A percentile compares a stretch with the other conserved stretches of the same genome.
Evolutionary conservation across 192 early-diverging fungal species (phyloP).

Genomic region (Geranomyces michiganensis): DNA sequence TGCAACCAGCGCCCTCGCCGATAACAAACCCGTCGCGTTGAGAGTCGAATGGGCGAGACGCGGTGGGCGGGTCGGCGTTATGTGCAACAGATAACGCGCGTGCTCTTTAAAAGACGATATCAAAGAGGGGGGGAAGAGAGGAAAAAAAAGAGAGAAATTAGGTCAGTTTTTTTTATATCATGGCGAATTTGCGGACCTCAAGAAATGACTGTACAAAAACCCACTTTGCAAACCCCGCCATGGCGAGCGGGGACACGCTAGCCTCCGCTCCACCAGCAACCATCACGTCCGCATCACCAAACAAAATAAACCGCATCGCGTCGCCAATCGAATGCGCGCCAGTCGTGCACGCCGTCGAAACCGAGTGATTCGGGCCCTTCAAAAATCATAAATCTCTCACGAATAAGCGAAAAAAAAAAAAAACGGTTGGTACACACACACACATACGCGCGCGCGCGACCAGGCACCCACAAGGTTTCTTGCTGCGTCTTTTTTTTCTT

Average conservation of each 20-base stretch:
- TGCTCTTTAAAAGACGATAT: slow-evolving; percentile 44
- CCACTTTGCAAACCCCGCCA: slow-evolving; percentile 90
- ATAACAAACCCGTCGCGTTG: slow-evolving; percentile 92
- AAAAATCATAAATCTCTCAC: too few relatives aligned
- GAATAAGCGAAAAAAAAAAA: too few relatives aligned
- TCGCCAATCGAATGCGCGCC: slow-evolving; percentile 95
- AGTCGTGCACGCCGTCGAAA: slow-evolving; percentile 93
- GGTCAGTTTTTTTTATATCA: neutral
- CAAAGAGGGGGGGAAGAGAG: too few relatives aligned
- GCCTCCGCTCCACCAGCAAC: slow-evolving; percentile 90
- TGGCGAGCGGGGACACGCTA: slow-evolving; percentile 77
- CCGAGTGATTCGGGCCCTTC: slow-evolving; percentile 91
- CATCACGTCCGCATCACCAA: slow-evolving; percentile 94
- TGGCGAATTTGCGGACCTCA: neutral
- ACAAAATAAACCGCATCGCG: slow-evolving; percentile 89
- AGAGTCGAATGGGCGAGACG: slow-evolving; percentile 89
- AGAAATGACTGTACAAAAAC: slow-evolving; percentile 30
- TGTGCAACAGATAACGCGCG: slow-evolving; percentile 80
- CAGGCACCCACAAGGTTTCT: too few relatives aligned
- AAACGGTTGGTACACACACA: neutral
- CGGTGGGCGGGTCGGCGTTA: slow-evolving; percentile 76
- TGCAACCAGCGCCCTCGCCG: slow-evolving; percentile 85
- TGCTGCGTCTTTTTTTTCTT: slow-evolving; percentile 3
- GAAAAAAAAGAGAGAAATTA: too few relatives aligned
- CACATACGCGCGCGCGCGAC: too few relatives aligned